Evolutionary conservation across 192 early-diverging fungal species (phyloP).

Genomic region (Gonapodya prolifera): DNA sequence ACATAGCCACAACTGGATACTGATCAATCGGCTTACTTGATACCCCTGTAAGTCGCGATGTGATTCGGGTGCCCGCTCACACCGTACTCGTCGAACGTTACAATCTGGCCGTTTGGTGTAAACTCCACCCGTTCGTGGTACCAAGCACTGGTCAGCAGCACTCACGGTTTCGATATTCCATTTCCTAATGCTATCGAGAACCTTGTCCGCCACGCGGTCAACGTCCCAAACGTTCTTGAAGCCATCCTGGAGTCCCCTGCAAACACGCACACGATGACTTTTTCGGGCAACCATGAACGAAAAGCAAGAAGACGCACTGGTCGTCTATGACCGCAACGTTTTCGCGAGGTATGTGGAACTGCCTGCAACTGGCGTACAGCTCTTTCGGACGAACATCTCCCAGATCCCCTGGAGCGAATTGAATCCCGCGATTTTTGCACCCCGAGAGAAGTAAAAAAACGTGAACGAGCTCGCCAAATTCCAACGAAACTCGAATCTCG

Average conservation of each 20-base stretch:
- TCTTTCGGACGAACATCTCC: slow-evolving; percentile 21
- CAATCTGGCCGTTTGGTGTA: slow-evolving; percentile 26
- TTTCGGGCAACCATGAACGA: neutral
- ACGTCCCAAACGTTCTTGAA: slow-evolving; percentile 50
- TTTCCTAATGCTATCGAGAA: slow-evolving; percentile 43
- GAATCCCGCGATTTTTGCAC: too few species aligned
- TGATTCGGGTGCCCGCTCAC: slow-evolving; percentile 91
- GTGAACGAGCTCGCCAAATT: too few species aligned
- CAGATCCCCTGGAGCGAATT: neutral
- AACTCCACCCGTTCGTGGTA: neutral
- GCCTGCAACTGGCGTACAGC: slow-evolving; percentile 20
- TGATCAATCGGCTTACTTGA: slow-evolving; percentile 15
- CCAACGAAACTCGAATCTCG: neutral
- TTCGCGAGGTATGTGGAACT: slow-evolving; percentile 26
- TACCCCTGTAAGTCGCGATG: slow-evolving; percentile 60
- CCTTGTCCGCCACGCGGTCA: slow-evolving; percentile 38
- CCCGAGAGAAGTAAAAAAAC: too few species aligned
- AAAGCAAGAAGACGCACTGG: slow-evolving; percentile 4
- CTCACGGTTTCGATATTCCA: slow-evolving; percentile 33
- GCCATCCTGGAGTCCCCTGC: slow-evolving; percentile 51
- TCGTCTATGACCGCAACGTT: slow-evolving; percentile 33
- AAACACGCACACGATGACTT: neutral
- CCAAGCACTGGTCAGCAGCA: neutral
- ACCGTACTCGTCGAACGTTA: slow-evolving; percentile 82
- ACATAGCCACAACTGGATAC: slow-evolving; percentile 1